Base-by-base conservation (phyloP, 2,329 filamentous ascomycete genomes). In the Microsporum audouinii region DNA sequence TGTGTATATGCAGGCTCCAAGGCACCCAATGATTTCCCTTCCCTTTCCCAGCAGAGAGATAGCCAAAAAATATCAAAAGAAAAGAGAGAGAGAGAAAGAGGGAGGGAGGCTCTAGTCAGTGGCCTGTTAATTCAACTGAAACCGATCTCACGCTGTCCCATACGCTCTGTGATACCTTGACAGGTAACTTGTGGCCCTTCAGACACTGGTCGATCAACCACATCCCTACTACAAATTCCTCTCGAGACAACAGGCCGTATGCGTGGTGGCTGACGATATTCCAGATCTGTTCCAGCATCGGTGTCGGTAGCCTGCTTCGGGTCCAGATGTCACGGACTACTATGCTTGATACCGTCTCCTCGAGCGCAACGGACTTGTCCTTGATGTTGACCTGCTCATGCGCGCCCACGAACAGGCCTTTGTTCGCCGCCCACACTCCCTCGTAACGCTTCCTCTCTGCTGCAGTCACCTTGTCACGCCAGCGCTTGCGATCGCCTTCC, bases 361-460 rank as follows among this genome's bases (percentile, higher is more conserved):
- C 66, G 2, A 68, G 66, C 10, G 65, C 58, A 7, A 68, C 63
- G 5, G 72, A 68, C 57, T 68, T 68, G 36, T 58, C 57, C 10
- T 57, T 51, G 12, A 64, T 45, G 7, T 62, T 60, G 10, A 59
- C 58, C 39, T 58, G 47, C 51, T 61, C 27, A 61, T 60, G 57
- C 31, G 57, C 53, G 17, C 57, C 34, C 2, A 64, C 57, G 14
- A 64, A 60, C 36, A 69, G 51, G 8, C 77, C 77, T 67, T 73
- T 74, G 63, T 80, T 80, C 3, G 77, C 77, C 34, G 77, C 78
- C 77, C 78, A 80, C 3, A 80, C 76, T 2, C 77, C 78, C 66
- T 80, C 78, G 62, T 79, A 80, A 58, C 77, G 70, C 64, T 77
- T 79, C 39, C 77, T 71, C 60, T 79, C 76, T 33, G 71, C 69